phyloP scores from a whole-genome alignment of 768 basidiomycete genomes.

The Amanita fuliginea region DNA sequence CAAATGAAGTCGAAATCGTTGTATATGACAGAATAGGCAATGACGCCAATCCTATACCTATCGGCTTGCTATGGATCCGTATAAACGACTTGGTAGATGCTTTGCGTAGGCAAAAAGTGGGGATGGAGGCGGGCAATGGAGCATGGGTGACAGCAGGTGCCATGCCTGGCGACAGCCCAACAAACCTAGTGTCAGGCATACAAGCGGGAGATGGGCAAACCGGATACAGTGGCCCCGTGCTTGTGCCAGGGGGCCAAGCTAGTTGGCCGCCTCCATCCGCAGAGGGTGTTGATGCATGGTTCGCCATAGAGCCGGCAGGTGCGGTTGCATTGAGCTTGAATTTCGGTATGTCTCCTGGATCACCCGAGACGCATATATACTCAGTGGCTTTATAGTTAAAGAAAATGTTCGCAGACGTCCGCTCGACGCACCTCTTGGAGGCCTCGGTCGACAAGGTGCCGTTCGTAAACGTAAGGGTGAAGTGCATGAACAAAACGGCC shows the following conservation, averaged over 20 bases:
- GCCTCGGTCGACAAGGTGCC: conserved; percentile 95
- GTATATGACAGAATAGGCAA: conserved; percentile 87
- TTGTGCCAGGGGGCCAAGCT: conserved; percentile 14
- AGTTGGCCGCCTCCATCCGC: conserved; percentile 17
- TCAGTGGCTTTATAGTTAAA: conserved; percentile 55
- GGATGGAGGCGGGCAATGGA: conserved; percentile 74
- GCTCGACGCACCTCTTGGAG: conserved; percentile 74
- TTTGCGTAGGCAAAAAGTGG: conserved; percentile 83
- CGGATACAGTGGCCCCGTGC: conserved; percentile 31
- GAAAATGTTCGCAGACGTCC: conserved; percentile 95
- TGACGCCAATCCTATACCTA: conserved; percentile 74
- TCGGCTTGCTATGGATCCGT: conserved; percentile 91
- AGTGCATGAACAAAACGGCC: conserved; percentile 99
- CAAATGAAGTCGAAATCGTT: conserved; percentile 95
- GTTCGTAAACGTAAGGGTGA: conserved; percentile 97
- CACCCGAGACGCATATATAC: conserved; percentile 8
- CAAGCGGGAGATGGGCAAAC: conserved; percentile 33
- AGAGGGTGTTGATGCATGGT: conserved; percentile 96
- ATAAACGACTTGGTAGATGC: conserved; percentile 93
- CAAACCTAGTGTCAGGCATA: conserved; percentile 18
- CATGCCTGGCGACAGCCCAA: conserved; percentile 54
- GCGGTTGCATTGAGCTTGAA: conserved; percentile 81
- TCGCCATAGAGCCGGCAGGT: conserved; percentile 95
- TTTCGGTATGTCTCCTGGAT: conserved; percentile 57
- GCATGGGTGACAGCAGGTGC: conserved; percentile 96